These are phyloP conservation scores for Candida qinlingensis DNA, from an alignment of 805 yeast genomes.

Conservation along the genomic window DNA sequence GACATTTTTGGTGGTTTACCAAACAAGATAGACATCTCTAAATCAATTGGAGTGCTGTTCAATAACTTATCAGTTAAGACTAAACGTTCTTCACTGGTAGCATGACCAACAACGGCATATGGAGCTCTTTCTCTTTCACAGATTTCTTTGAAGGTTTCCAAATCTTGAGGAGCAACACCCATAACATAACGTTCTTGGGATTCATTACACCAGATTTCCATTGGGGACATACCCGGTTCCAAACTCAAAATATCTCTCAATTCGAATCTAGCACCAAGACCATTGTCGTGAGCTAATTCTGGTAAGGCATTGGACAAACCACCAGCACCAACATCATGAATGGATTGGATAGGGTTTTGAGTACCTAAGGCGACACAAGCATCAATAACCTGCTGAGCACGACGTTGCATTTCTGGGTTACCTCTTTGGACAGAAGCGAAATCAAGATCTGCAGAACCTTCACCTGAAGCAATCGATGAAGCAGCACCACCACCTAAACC, in stretches of 20 bases:
- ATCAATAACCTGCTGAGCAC: slow-evolving; percentile 97
- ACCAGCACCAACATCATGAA: slow-evolving; percentile 99
- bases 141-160: slow-evolving; percentile 64
- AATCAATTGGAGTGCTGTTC: slow-evolving; percentile 83
- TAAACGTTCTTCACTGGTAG: slow-evolving; percentile 81
- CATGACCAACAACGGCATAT: slow-evolving; percentile 91
- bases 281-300: slow-evolving; percentile 95
- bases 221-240: slow-evolving; percentile 98
- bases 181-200: slow-evolving; percentile 97
- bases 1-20: slow-evolving; percentile 98
- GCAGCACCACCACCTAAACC: slow-evolving; percentile 99
- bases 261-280: slow-evolving; percentile 90
- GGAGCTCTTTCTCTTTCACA: slow-evolving; percentile 97
- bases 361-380: slow-evolving; percentile 82
- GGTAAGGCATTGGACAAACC: slow-evolving; percentile 97
- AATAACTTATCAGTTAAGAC: slow-evolving; percentile 74
- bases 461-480: slow-evolving; percentile 93
- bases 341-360: slow-evolving; percentile 80
- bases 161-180: slow-evolving; percentile 79
- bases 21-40: slow-evolving; percentile 90
- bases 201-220: slow-evolving; percentile 99
- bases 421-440: slow-evolving; percentile 99
- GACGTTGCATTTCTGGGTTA: slow-evolving; percentile 98
- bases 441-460: slow-evolving; percentile 92
- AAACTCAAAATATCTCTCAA: slow-evolving; percentile 83